These are phyloP conservation scores for Lentinus tigrinus DNA, from an alignment of 768 basidiomycete genomes.

Conservation along the genomic window DNA sequence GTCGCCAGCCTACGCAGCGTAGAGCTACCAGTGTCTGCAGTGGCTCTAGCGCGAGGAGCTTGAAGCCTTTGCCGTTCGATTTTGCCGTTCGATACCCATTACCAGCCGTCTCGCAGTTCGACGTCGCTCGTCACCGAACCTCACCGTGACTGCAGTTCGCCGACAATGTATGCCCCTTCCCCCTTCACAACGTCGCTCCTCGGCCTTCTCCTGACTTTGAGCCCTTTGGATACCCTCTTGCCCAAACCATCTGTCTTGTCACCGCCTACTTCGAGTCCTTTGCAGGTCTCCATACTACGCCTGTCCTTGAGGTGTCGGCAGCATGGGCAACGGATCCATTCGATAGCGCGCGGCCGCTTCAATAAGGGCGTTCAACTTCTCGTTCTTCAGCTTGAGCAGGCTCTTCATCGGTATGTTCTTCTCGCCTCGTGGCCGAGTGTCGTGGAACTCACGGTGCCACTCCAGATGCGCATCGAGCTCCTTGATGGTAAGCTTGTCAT, in stretches of 20 bases:
- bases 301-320: no score
- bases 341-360: no score
- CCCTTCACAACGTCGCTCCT: conserved; percentile 83
- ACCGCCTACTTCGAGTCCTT: conserved; percentile 98
- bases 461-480: no score
- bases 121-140: conserved; percentile 63
- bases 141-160: conserved; percentile 51
- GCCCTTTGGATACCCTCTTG: conserved; percentile 94
- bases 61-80: conserved; percentile 67
- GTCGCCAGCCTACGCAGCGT: conserved; percentile 55
- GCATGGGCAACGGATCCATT: no score
- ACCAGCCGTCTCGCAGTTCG: conserved; percentile 77
- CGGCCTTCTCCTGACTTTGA: conserved; percentile 91
- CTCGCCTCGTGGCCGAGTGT: no score
- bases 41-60: conserved; percentile 29
- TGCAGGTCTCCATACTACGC: conserved; percentile 95
- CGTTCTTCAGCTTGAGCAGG: no score
- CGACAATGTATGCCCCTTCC: conserved; percentile 89
- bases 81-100: conserved; percentile 70
- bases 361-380: no score
- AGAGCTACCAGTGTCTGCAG: conserved; percentile 38
- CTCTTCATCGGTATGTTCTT: no score
- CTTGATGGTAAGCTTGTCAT: no score
- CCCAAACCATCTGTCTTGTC: conserved; percentile 92
- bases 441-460: no score